Conservation (phyloP, 2,329 filamentous ascomycete genomes). For the Trichoderma aggressivum region DNA sequence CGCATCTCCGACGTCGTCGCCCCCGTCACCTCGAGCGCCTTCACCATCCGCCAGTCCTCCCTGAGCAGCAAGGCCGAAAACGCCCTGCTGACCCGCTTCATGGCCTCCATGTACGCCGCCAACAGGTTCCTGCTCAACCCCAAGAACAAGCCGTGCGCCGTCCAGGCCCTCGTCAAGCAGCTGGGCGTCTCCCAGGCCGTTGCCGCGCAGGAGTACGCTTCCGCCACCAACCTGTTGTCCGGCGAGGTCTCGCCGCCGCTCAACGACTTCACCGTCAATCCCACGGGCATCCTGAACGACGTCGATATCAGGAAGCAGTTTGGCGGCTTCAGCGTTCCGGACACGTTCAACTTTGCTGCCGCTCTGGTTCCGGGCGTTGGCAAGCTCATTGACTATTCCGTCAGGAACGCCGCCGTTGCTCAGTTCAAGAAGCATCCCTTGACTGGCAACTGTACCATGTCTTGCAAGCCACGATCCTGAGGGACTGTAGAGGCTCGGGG, state of each 20-base stretch:
- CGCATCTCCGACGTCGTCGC: background rate
- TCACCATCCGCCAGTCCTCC: background rate
- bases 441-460: background rate
- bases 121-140: slow-evolving; percentile 4
- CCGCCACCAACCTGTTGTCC: background rate
- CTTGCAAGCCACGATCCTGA: background rate
- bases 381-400: slow-evolving; percentile 4
- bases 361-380: background rate
- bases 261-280: slow-evolving; percentile 2
- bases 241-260: slow-evolving; percentile 1
- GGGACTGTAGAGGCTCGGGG: background rate
- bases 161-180: background rate
- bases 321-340: background rate
- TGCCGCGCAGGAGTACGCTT: background rate
- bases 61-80: background rate
- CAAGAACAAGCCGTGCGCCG: background rate
- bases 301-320: background rate
- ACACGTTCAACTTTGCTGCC: background rate
- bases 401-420: background rate
- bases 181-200: background rate
- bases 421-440: background rate
- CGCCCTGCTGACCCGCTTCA: background rate
- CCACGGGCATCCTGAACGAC: slow-evolving; percentile 1
- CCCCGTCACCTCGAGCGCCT: background rate
- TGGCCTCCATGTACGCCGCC: slow-evolving; percentile 8